Base-by-base conservation (phyloP, 257 asterid species). In the Fraxinus cuspidata region DNA sequence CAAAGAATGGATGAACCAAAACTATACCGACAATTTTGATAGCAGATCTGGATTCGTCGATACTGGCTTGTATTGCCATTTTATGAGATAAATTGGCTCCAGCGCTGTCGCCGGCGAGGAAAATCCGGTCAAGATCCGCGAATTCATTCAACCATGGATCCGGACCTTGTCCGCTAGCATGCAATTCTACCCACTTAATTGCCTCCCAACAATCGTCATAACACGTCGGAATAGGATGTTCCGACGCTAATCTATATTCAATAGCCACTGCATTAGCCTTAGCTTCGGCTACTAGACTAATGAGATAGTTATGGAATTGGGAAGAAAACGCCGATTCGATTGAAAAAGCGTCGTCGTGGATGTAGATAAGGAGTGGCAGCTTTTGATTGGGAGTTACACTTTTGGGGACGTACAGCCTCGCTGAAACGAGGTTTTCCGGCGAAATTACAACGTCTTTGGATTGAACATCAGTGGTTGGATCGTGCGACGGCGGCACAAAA, bases 271-370 rank as follows among this genome's bases (percentile, higher is more conserved):
- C 88, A 68, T 91, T 10, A 37, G 85, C 86, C 13, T 82, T 74
- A 47, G 98, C 79, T 78, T 76, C 71, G 3, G 91, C 85, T 0
- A 89, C 91, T 2, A 94, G 72, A 60, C 77, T 16, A 68, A 69
- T 86, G 51, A 81, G 65, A 78, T 90, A 85, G 79, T 19, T 63
- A 78, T 85, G 92, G 78, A 91, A 92, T 0, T 15, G 1, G 0
- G 92, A 64, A 12, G 96, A 88, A 86, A 91, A 89, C 0, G 97
- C 91, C 0, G 97, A 91, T 71, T 87, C 85, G 34, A 87, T 66
- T 0, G 73, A 40, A 82, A 90, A 92, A 5, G 71, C 99, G 38
- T 97, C 99, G 40, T 97, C 99, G 86, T 94, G 99, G 85, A 83
- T 11, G 90, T 92, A 91, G 75, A 92, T 60, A 73, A 92, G 60